phyloP scores from a whole-genome alignment of 2,329 filamentous ascomycete genomes.

The Alternaria incomplexa region DNA sequence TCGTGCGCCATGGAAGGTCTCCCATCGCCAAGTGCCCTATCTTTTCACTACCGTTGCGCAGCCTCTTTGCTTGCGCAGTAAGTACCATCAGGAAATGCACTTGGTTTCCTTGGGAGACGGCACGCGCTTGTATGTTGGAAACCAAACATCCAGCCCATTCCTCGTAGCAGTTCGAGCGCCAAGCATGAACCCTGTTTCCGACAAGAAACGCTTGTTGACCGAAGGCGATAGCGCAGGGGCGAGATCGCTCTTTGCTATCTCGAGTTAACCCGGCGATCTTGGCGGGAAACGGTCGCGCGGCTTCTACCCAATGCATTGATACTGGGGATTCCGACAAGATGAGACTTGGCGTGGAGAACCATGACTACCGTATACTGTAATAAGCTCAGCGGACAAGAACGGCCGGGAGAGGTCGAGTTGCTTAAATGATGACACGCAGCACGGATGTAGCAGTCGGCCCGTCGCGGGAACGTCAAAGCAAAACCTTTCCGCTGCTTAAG shows the following conservation, averaged over 20 bases:
- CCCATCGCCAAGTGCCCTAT: neutral
- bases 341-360: neutral
- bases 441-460: neutral
- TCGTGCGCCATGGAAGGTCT: neutral
- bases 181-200: neutral
- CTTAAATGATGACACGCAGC: neutral
- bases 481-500: neutral
- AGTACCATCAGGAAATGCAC: neutral
- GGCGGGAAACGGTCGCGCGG: neutral
- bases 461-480: neutral
- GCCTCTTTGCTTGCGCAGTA: neutral
- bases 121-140: neutral
- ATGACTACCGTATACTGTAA: neutral
- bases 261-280: neutral
- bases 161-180: neutral
- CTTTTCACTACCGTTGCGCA: neutral
- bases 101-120: neutral
- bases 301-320: neutral
- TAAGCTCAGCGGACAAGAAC: neutral
- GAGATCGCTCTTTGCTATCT: neutral
- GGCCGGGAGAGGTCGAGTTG: neutral
- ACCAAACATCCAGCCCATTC: neutral
- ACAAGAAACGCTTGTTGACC: neutral
- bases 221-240: neutral
- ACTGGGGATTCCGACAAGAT: neutral